These are phyloP conservation scores for Coniochaeta sp. DNA, from an alignment of 2,329 filamentous ascomycete genomes.

Conservation along the genomic window DNA sequence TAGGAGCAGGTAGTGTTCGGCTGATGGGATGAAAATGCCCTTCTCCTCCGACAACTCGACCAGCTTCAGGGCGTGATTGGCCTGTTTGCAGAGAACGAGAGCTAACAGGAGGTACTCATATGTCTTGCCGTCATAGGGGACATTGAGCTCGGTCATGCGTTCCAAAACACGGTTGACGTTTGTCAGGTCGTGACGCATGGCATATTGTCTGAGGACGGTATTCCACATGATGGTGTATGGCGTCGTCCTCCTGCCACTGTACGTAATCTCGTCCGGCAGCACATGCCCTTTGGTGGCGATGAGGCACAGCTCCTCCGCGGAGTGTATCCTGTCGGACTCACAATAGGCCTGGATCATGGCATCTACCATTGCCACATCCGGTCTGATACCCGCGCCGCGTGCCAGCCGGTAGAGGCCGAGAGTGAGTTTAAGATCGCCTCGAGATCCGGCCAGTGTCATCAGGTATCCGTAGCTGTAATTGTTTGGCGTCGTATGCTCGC, in stretches of 20 bases:
- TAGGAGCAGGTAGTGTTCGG: slow-evolving; percentile 45
- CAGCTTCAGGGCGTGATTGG: slow-evolving; percentile 41
- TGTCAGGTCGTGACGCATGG: slow-evolving; percentile 49
- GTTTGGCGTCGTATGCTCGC: slow-evolving; percentile 44
- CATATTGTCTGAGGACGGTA: slow-evolving; percentile 62
- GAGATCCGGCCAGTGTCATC: slow-evolving; percentile 62
- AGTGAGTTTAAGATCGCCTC: slow-evolving; percentile 67
- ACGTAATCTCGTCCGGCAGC: neutral
- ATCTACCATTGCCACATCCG: slow-evolving; percentile 52
- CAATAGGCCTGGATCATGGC: slow-evolving; percentile 63
- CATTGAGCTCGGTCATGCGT: slow-evolving; percentile 37
- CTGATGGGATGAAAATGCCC: slow-evolving; percentile 35
- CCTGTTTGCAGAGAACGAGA: slow-evolving; percentile 40
- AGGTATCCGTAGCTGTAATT: slow-evolving; percentile 62
- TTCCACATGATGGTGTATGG: slow-evolving; percentile 67
- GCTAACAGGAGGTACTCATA: slow-evolving; percentile 42
- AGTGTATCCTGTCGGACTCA: slow-evolving; percentile 41
- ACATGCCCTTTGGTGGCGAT: slow-evolving; percentile 41
- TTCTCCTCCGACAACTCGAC: slow-evolving; percentile 36
- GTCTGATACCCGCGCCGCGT: slow-evolving; percentile 40
- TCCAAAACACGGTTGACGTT: slow-evolving; percentile 40
- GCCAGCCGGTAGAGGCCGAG: slow-evolving; percentile 59
- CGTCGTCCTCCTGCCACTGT: slow-evolving; percentile 31
- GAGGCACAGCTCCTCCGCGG: slow-evolving; percentile 53
- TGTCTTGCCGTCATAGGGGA: slow-evolving; percentile 43